Conservation (phyloP, 108 stramenopile species). For the Cyclotella cryptica region DNA sequence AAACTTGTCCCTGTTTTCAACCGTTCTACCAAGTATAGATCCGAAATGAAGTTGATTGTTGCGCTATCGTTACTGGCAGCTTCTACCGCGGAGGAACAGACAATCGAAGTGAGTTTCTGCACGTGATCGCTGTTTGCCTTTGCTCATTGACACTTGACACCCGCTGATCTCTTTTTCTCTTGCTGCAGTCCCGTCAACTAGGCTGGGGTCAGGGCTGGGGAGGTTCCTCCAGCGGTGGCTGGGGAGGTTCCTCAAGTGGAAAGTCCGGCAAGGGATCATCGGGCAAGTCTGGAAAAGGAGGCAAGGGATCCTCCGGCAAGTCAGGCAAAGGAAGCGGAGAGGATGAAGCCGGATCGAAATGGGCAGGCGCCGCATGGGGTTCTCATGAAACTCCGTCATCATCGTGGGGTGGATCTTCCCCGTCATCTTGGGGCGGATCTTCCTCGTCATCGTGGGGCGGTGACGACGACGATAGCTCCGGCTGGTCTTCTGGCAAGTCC, state of each 20-base stretch:
- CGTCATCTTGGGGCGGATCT: background rate
- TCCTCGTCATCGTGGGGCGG: too few relatives aligned
- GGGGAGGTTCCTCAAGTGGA: background rate
- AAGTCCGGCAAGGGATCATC: background rate
- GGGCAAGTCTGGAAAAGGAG: background rate
- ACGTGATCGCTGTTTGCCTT: too few relatives aligned
- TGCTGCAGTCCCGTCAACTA: too few relatives aligned
- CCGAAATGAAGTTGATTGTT: too few relatives aligned
- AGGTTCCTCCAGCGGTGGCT: background rate
- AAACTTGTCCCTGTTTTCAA: too few relatives aligned
- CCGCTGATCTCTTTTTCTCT: too few relatives aligned
- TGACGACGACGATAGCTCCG: background rate
- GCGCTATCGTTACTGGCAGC: too few relatives aligned
- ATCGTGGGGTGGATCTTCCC: background rate
- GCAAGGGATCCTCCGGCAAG: background rate
- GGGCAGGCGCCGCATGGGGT: background rate
- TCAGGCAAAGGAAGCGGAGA: background rate
- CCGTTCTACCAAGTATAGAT: too few relatives aligned
- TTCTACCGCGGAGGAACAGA: too few relatives aligned
- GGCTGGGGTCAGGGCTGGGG: too few relatives aligned
- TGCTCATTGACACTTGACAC: too few relatives aligned
- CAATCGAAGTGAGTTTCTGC: too few relatives aligned
- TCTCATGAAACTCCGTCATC: background rate
- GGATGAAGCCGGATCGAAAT: background rate
- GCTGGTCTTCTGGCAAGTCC: conserved; percentile 1